A percentile compares a stretch with the other conserved stretches of the same genome.
phyloP scores from a whole-genome alignment of 2,329 filamentous ascomycete genomes.

The Trichophyton schoenleinii region DNA sequence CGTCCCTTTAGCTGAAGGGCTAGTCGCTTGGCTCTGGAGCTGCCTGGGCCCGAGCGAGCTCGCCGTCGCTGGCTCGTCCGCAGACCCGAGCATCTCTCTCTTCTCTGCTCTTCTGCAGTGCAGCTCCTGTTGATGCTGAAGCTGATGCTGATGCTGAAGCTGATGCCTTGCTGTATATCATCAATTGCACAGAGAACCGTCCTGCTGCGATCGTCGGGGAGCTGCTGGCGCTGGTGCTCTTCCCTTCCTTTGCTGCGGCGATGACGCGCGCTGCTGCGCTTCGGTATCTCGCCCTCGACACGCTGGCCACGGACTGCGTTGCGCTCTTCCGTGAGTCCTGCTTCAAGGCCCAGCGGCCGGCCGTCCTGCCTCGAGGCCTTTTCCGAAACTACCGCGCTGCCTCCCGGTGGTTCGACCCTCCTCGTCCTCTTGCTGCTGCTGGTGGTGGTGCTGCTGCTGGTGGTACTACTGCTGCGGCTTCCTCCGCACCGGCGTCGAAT shows the following conservation, averaged over 20 bases:
- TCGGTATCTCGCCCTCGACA: slow-evolving; percentile 16
- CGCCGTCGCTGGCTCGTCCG: background rate
- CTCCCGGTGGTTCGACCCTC: slow-evolving; percentile 47
- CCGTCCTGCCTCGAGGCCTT: slow-evolving; percentile 36
- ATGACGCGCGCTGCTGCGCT: background rate
- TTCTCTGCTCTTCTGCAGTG: too few species aligned
- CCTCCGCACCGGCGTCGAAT: slow-evolving; percentile 18
- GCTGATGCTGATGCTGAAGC: too few species aligned
- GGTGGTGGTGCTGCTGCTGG: too few species aligned
- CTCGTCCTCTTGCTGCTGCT: too few species aligned
- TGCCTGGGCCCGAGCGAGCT: background rate
- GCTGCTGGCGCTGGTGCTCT: background rate
- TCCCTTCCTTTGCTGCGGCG: background rate
- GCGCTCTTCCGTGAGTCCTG: slow-evolving; percentile 41
- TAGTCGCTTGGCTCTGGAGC: background rate
- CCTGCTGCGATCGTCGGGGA: background rate
- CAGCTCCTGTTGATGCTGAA: too few species aligned
- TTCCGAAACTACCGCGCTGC: slow-evolving; percentile 42
- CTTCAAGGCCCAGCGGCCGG: slow-evolving; percentile 42
- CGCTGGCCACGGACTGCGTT: slow-evolving; percentile 26
- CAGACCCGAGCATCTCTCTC: too few species aligned
- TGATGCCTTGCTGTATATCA: too few species aligned
- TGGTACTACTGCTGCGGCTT: too few species aligned
- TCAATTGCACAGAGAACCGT: too few species aligned
- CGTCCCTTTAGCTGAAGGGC: background rate